A percentile compares a stretch with the other conserved stretches of the same genome.
These are phyloP conservation scores for Debaryomyces sp. DNA, from an alignment of 1,139 yeast species.

Conservation along the genomic window DNA sequence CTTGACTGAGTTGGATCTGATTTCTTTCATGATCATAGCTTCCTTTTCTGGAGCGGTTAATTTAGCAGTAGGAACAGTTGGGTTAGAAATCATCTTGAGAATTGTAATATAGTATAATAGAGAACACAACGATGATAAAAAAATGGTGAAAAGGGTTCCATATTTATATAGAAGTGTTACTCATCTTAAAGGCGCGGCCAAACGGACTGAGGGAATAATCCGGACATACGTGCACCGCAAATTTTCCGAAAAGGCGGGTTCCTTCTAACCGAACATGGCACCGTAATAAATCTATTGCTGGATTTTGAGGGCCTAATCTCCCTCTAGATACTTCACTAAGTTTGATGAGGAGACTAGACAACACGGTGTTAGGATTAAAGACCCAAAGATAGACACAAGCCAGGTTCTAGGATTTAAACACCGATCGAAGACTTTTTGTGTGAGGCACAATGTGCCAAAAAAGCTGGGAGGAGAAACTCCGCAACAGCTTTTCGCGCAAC, in stretches of 20 bases:
- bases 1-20: slow-evolving; percentile 37
- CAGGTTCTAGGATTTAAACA: not conserved
- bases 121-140: not conserved
- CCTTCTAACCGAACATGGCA: not conserved
- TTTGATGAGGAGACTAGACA: not conserved
- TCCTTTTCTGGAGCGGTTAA: slow-evolving; percentile 49
- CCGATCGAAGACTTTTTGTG: not conserved
- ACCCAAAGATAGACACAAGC: not conserved
- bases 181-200: slow-evolving; percentile 1
- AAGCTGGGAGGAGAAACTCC: not conserved
- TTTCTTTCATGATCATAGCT: slow-evolving; percentile 52
- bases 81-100: slow-evolving; percentile 17
- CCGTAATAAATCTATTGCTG: not conserved
- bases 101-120: not conserved
- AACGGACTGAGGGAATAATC: slow-evolving; percentile 3
- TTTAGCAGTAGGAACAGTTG: slow-evolving; percentile 18
- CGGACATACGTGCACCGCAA: slow-evolving; percentile 1
- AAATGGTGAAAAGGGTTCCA: not conserved
- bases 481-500: not conserved
- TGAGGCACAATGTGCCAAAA: not conserved
- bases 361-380: not conserved
- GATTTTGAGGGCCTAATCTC: not conserved
- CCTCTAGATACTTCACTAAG: not conserved
- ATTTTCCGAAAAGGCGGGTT: slow-evolving; percentile 7
- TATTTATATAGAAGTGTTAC: slow-evolving; percentile 6